These are phyloP conservation scores for Exutisphaerella laricina DNA, from an alignment of 2,329 filamentous ascomycete species.

Conservation along the genomic window DNA sequence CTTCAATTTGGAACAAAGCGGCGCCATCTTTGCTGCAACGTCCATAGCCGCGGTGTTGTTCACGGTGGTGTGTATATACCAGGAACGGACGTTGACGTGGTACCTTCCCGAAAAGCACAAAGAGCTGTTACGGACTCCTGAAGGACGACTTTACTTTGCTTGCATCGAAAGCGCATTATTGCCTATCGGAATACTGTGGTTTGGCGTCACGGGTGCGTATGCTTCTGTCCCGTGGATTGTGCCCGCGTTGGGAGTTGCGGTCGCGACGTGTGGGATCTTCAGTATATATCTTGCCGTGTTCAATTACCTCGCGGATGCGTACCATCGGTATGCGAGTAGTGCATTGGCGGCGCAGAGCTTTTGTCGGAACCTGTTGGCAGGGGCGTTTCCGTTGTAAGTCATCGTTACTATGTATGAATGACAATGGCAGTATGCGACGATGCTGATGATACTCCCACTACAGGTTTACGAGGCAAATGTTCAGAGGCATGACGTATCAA, in stretches of 20 bases:
- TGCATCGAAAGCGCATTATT: conserved; percentile 71
- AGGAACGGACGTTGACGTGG: conserved; percentile 21
- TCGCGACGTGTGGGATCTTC: conserved; percentile 81
- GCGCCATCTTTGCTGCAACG: conserved; percentile 68
- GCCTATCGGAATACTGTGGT: conserved; percentile 75
- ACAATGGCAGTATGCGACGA: too few species aligned
- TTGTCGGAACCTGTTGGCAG: conserved; percentile 77
- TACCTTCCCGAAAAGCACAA: conserved; percentile 27
- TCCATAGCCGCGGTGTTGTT: conserved; percentile 66
- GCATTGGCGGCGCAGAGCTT: conserved; percentile 82
- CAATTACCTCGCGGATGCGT: conserved; percentile 87
- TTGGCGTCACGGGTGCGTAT: conserved; percentile 62
- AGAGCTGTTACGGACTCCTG: conserved; percentile 51
- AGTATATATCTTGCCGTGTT: conserved; percentile 82
- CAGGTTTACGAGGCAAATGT: conserved; percentile 63
- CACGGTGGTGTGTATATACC: conserved; percentile 56
- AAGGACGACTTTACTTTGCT: conserved; percentile 75
- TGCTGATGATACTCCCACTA: neutral
- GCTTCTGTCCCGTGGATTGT: conserved; percentile 64
- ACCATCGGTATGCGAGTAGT: conserved; percentile 77
- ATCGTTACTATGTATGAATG: too few species aligned
- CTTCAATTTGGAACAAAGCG: conserved; percentile 63
- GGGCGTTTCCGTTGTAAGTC: conserved; percentile 62
- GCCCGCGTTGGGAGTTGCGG: conserved; percentile 62
- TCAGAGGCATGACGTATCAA: conserved; percentile 63